Base-by-base conservation (phyloP, 1,284 basidiomycete genomes). In the Cryptococcus floricola region DNA sequence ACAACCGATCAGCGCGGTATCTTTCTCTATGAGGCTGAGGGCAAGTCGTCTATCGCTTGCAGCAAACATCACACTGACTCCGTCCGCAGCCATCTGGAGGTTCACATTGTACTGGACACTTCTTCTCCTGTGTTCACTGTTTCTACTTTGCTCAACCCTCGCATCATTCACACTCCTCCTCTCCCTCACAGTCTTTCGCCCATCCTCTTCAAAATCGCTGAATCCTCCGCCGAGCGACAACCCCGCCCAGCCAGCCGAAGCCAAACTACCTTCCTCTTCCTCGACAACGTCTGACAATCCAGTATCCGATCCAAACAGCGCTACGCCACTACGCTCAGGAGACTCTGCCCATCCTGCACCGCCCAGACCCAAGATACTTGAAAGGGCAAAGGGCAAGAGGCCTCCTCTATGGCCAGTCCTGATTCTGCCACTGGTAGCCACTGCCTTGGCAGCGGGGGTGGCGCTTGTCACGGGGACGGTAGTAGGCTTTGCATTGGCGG, bases 91-190 rank as follows among this genome's bases (percentile, higher is more conserved):
- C 57, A 79, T 91, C 53, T 92, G 90, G 78, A 80, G 80, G 28
- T 92, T 89, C 77, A 92, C 88, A 9, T 79, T 92, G 34, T 91
- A 87, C 71, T 93, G 90, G 90, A 88, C 84, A 1, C 74, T 92
- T 31, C 80, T 88, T 52, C 84, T 91, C 65, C 83, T 89, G 71
- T 81, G 81, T 2, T 86, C 86, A 1, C 77, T 86, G 46, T 91
- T 88, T 70, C 68, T 87, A 44, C 53, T 87, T 44, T 86, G 85
- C 60, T 87, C 87, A 0, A 58, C 77, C 2, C 85, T 87, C 63
- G 88, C 88, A 31, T 81, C 82, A 0, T 85, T 88, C 62, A 84
- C 85, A 1, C 63, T 89, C 27, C 77, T 89, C 27, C 82, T 90
- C 4, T 78, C 89, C 8, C 56, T 89, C 18, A 73, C 77, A 1